Base-by-base conservation (phyloP, 169 alveolate genomes). In the Plasmodium yoelii region DNA sequence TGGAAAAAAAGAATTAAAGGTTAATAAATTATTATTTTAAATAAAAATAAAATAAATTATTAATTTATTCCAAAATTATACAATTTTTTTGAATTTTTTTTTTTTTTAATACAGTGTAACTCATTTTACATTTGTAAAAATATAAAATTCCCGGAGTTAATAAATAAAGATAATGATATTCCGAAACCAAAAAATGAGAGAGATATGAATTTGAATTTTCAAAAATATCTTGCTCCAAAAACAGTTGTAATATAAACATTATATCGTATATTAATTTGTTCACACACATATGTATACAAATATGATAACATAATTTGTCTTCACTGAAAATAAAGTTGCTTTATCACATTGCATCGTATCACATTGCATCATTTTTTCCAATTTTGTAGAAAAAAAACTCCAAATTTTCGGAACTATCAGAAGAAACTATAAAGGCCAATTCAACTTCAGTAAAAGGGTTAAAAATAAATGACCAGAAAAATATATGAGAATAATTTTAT, bases 91-190 rank as follows among this genome's bases (percentile, higher is more conserved):
- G n/a, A n/a, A n/a, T n/a, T n/a, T n/a, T n/a, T n/a, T n/a, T 15
- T 19, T 26, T 56, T 28, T 4, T 71, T 19, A 7, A 7, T 15
- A 22, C 68, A 82, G 90, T 70, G 65, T 8, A 22, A 46, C 18
- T 64, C 90, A 4, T 82, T 39, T 68, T 82, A 67, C 55, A 67
- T 82, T 26, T 82, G 75, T 49, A 82, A 82, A 26, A 47, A 82
- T 57, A 49, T 67, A 15, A 82, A 82, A 28, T 82, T 82, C n/a
- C 90, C 90, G 12, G 80, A 64, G 55, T 34, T 82, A 67, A 51
- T n/a, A 28, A n/a, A 63, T 3, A 65, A 28, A 18, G 75, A 60
- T 2, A 39, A 56, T 26, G 18, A 1, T 8, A 26, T 8, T 47
- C 18, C 68, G 24, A 56, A 75, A 51, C 39, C 56, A 34, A 28